Conservation (phyloP, 2,329 filamentous ascomycete species). For the Claviceps paspali region DNA sequence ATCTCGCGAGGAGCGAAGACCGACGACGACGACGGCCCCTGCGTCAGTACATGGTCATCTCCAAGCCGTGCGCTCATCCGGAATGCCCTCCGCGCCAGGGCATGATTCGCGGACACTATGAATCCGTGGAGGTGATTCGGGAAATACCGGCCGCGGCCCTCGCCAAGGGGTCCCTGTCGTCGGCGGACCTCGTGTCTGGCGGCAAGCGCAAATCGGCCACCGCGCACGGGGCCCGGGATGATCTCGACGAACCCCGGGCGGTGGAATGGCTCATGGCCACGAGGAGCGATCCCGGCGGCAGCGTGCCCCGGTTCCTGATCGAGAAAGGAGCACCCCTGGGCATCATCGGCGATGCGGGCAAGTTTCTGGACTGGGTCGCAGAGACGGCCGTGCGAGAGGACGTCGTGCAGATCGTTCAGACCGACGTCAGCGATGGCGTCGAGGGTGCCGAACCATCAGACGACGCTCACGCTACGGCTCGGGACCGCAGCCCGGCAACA, state of each 20-base stretch:
- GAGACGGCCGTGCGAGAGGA: constrained; percentile 19
- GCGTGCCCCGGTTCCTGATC: constrained; percentile 80
- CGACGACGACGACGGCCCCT: constrained; percentile 7
- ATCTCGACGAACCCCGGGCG: constrained; percentile 17
- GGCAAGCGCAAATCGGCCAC: constrained; percentile 12
- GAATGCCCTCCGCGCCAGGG: constrained; percentile 54
- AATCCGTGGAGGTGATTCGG: constrained; percentile 81
- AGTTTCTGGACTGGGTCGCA: constrained; percentile 63
- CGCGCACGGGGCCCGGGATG: constrained; percentile 12
- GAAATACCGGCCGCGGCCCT: constrained; percentile 43
- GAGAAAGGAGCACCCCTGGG: constrained; percentile 72
- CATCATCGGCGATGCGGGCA: constrained; percentile 63
- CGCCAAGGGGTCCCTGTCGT: constrained; percentile 18
- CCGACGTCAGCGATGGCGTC: not conserved
- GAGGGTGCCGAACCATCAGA: not conserved
- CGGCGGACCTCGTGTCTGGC: constrained; percentile 15
- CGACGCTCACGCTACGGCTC: too few species aligned
- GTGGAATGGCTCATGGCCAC: constrained; percentile 92
- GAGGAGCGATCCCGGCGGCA: constrained; percentile 74
- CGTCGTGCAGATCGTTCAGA: not conserved
- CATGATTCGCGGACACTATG: constrained; percentile 73
- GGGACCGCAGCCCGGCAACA: not conserved
- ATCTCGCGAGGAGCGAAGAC: constrained; percentile 10
- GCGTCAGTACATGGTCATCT: constrained; percentile 75
- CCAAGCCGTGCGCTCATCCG: constrained; percentile 66